phyloP scores from a whole-genome alignment of 2,329 filamentous ascomycete genomes.

The Beauveria sp. region DNA sequence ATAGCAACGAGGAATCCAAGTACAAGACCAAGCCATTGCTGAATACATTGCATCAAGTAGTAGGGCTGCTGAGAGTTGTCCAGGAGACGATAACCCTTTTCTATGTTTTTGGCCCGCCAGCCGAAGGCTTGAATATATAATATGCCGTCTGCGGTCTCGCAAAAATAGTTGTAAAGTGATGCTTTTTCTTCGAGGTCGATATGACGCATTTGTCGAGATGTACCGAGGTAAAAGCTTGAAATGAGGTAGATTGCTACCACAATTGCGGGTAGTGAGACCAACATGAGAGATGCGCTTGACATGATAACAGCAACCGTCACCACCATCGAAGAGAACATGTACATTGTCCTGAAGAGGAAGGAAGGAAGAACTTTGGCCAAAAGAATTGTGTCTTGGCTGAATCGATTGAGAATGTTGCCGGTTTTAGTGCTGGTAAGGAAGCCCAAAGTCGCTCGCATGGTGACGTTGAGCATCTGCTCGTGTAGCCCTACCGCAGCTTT shows the following conservation, averaged over 20 bases:
- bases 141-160: background rate
- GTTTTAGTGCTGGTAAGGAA: background rate
- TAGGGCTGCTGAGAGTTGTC: background rate
- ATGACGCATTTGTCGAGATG: conserved; percentile 1
- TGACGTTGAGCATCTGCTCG: background rate
- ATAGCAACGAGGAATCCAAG: background rate
- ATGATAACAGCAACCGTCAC: background rate
- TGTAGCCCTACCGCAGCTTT: background rate
- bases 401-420: background rate
- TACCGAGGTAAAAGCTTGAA: background rate
- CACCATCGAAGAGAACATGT: background rate
- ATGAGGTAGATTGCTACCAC: background rate
- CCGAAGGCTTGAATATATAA: background rate
- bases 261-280: background rate
- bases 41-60: background rate
- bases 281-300: background rate
- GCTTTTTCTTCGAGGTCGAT: background rate
- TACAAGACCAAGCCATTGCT: background rate
- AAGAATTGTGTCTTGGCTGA: background rate
- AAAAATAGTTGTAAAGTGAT: background rate
- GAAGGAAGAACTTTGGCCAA: background rate
- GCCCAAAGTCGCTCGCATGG: background rate
- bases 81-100: background rate
- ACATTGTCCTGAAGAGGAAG: background rate
- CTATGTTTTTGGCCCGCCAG: background rate